Evolutionary conservation across 352 stramenopile genomes (phyloP).

Genomic region (Pythium periplocum): DNA sequence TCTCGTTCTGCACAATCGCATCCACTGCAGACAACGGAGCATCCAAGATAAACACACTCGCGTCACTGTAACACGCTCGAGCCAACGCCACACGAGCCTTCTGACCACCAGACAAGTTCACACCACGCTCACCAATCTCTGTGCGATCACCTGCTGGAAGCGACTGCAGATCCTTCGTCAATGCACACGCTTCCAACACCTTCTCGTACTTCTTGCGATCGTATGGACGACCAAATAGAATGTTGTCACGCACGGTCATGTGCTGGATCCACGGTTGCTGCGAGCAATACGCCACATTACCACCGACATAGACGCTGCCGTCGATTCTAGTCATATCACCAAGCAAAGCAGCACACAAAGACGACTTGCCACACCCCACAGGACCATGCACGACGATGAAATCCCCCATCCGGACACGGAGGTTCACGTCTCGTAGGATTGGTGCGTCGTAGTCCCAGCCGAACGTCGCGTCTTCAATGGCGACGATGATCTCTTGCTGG

Average conservation of each 20-base stretch:
- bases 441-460: conserved; percentile 9
- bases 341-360: conserved; percentile 32
- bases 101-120: conserved; percentile 94
- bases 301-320: conserved; percentile 31
- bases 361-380: conserved; percentile 46
- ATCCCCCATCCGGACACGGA: conserved; percentile 55
- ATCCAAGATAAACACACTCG: conserved; percentile 85
- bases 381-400: conserved; percentile 51
- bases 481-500: conserved; percentile 20
- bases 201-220: conserved; percentile 41
- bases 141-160: conserved; percentile 86
- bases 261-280: conserved; percentile 95
- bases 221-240: conserved; percentile 86
- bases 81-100: conserved; percentile 76
- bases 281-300: conserved; percentile 57
- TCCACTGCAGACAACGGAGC: conserved; percentile 92
- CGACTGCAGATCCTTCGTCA: conserved; percentile 79
- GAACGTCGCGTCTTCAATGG: conserved; percentile 26
- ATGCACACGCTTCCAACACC: conserved; percentile 71
- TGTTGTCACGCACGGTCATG: conserved; percentile 91
- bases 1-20: conserved; percentile 88
- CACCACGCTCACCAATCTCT: conserved; percentile 94
- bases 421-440: conserved; percentile 48
- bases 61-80: conserved; percentile 67
- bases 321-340: conserved; percentile 71